Percentiles rank a stretch among this genome's conserved stretches.
These are phyloP conservation scores for Spizellomyces punctatus DNA, from an alignment of 192 early-diverging fungal species.

Conservation along the genomic window DNA sequence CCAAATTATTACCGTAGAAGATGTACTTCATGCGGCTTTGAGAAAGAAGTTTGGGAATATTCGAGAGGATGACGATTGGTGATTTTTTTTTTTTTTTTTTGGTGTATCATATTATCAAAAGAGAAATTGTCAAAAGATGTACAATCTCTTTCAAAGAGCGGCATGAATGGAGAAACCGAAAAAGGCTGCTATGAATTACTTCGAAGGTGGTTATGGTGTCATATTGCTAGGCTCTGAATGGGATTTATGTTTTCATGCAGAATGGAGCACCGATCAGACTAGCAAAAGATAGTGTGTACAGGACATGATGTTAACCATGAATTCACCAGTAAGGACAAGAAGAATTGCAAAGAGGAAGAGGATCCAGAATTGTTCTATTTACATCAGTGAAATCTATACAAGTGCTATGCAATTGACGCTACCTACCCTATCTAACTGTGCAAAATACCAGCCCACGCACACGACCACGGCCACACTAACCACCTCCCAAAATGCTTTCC, in stretches of 20 bases:
- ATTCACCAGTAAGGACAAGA: too few relatives aligned
- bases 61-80: not conserved
- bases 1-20: not conserved
- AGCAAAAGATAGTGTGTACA: too few relatives aligned
- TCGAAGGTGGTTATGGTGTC: not conserved
- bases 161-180: not conserved
- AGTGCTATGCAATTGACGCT: too few relatives aligned
- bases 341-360: too few relatives aligned
- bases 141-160: not conserved
- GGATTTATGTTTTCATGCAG: too few relatives aligned
- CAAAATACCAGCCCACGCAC: too few relatives aligned
- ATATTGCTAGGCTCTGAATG: not conserved
- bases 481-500: not conserved
- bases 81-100: not conserved
- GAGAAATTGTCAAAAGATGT: not conserved
- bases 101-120: not conserved
- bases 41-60: not conserved
- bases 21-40: not conserved
- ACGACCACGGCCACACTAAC: too few relatives aligned
- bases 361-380: too few relatives aligned
- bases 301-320: too few relatives aligned
- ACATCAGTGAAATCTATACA: too few relatives aligned
- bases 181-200: not conserved
- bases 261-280: too few relatives aligned
- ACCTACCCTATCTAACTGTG: too few relatives aligned